Conservation (phyloP, 345 rosid species). For the Aegle marmelos region DNA sequence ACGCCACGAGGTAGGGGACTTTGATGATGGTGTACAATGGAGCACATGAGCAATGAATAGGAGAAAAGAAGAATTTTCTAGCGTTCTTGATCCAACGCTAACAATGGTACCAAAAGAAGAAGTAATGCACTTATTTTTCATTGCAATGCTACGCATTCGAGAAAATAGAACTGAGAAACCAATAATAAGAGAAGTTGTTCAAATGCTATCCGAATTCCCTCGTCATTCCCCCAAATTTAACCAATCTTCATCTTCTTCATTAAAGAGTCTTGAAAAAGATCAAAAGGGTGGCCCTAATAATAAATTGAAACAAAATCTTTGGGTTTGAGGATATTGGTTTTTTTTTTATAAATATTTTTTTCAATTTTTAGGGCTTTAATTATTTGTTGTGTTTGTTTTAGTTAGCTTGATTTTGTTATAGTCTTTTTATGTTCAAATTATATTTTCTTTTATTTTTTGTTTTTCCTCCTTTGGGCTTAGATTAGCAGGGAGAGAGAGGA, state of each 20-base stretch:
- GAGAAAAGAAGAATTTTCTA: slow-evolving; percentile 35
- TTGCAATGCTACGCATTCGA: slow-evolving; percentile 59
- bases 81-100: slow-evolving; percentile 44
- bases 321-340: background rate
- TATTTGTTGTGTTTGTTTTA: background rate
- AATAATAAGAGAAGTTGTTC: slow-evolving; percentile 66
- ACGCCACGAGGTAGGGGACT: slow-evolving; percentile 49
- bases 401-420: slow-evolving; percentile 19
- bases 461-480: background rate
- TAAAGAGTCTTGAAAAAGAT: slow-evolving; percentile 20
- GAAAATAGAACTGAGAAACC: slow-evolving; percentile 66
- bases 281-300: slow-evolving; percentile 6
- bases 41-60: slow-evolving; percentile 30
- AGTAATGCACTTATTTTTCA: slow-evolving; percentile 51
- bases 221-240: slow-evolving; percentile 14
- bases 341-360: background rate
- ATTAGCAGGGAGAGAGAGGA: slow-evolving; percentile 3
- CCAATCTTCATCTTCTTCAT: slow-evolving; percentile 29
- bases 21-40: slow-evolving; percentile 72
- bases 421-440: slow-evolving; percentile 24
- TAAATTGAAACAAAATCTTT: slow-evolving; percentile 20
- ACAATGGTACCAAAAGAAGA: slow-evolving; percentile 42
- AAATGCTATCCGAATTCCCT: slow-evolving; percentile 52
- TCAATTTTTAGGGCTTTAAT: background rate
- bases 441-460: background rate